Evolutionary conservation across 495 filamentous ascomycete genomes (phyloP).

Genomic region (Trichoderma parareesei): DNA sequence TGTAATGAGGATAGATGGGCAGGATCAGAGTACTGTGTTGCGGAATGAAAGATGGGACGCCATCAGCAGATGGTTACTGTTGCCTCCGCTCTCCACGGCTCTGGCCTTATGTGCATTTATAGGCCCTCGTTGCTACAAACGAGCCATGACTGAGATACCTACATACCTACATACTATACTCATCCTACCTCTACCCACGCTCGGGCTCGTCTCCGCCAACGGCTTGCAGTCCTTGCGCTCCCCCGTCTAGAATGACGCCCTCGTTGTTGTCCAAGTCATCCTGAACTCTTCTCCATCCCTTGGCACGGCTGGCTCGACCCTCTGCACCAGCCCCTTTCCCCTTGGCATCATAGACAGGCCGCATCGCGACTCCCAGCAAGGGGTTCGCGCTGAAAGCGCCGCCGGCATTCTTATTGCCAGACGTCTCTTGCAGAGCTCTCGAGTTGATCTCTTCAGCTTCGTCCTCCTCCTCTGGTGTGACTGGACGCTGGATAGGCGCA

Average conservation of each 20-base stretch:
- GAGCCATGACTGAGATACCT: background rate
- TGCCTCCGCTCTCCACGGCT: too few relatives aligned
- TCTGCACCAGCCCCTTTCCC: slow-evolving; percentile 34
- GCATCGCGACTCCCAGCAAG: slow-evolving; percentile 67
- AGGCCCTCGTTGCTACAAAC: background rate
- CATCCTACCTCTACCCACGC: slow-evolving; percentile 19
- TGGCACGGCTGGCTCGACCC: slow-evolving; percentile 34
- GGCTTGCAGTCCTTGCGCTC: slow-evolving; percentile 47
- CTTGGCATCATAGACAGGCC: slow-evolving; percentile 63
- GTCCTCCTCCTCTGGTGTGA: slow-evolving; percentile 40
- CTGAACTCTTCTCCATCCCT: slow-evolving; percentile 81
- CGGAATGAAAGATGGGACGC: too few relatives aligned
- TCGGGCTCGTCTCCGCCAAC: slow-evolving; percentile 29
- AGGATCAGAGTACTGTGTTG: too few relatives aligned
- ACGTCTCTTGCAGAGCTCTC: slow-evolving; percentile 19
- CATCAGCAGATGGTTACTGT: too few relatives aligned
- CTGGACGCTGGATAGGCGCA: slow-evolving; percentile 48
- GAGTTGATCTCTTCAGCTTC: slow-evolving; percentile 17
- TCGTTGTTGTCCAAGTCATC: slow-evolving; percentile 89
- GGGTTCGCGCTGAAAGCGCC: slow-evolving; percentile 80
- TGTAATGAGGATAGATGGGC: too few relatives aligned
- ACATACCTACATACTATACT: too few relatives aligned
- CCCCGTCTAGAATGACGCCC: slow-evolving; percentile 82
- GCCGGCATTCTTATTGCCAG: slow-evolving; percentile 26
- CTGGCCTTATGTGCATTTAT: too few relatives aligned